Conservation (phyloP, 345 rosid genomes). For the Citrus mangshanensis region DNA sequence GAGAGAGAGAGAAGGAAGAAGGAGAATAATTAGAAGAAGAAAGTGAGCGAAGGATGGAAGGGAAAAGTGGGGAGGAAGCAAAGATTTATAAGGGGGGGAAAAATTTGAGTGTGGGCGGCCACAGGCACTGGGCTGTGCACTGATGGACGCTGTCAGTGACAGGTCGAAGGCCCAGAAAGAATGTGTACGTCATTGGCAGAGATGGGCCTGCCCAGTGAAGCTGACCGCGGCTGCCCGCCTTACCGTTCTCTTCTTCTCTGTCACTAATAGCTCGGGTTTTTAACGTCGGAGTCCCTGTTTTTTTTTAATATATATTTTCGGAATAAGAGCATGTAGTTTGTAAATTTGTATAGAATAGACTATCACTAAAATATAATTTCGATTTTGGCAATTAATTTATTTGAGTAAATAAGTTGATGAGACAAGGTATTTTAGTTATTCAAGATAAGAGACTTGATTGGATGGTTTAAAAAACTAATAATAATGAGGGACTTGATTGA, state of each 20-base stretch:
- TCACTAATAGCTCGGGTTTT: too few species aligned
- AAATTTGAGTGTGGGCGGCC: background rate
- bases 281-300: too few species aligned
- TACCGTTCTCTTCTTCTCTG: background rate
- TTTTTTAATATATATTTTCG: too few species aligned
- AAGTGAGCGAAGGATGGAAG: background rate
- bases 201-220: background rate
- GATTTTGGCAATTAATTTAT: too few species aligned
- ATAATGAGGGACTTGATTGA: too few species aligned
- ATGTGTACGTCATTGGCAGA: constrained; percentile 19
- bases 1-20: background rate
- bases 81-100: constrained; percentile 20
- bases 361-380: too few species aligned
- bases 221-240: constrained; percentile 22
- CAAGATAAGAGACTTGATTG: too few species aligned
- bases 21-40: constrained; percentile 1
- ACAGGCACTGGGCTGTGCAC: constrained; percentile 34
- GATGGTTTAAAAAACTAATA: too few species aligned
- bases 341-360: too few species aligned
- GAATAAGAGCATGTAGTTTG: too few species aligned
- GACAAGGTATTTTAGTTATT: too few species aligned
- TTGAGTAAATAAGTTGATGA: too few species aligned
- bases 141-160: constrained; percentile 39
- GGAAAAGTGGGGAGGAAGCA: constrained; percentile 5
- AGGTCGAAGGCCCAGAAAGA: constrained; percentile 41